Evolutionary conservation across 2,329 filamentous ascomycete genomes (phyloP), one percentile per base, ranked within the genome.

Genomic region (Aureobasidium mangrovei): DNA sequence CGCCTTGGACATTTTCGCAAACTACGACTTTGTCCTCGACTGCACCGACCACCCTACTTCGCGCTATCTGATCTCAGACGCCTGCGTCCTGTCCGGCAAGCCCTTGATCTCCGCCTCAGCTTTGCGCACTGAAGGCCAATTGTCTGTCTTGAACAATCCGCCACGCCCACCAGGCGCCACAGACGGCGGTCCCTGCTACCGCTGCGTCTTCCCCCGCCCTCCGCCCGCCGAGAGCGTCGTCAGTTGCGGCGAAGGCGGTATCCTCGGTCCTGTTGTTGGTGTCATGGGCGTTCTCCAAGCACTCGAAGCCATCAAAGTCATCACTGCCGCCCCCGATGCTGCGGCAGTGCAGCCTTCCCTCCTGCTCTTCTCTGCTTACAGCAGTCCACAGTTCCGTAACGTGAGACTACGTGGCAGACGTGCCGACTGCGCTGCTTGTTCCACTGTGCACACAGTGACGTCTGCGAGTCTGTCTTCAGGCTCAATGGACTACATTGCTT

Each of bases 31-130:
- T 0, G 82, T 97, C 1, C 81, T 98, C 9, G 93, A 98, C 69
- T 98, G 93, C 68, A 97, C 91, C 7, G 93, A 98, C 69, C 90
- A 91, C 60, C 91, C 93, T 0, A 85, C 88, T 1, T 88, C 89
- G 0, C 86, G 93, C 41, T 97, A 98, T 67, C 79, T 97, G 43
- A 88, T 97, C 60, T 95, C 89, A 0, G 93, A 98, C 66, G 81
- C 86, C 12, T 94, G 89, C 61, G 86, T 96, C 7, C 74, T 95
- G 3, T 76, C 91, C 0, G 72, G 77, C 2, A 93, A 89, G 64
- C 83, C 88, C 0, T 79, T 98, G 12, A 81, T 97, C 9, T 95
- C 90, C 3, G 93, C 91, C 1, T 94, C 91, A 0, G 91, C 93
- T 0, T 78, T 97, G 27, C 83, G 88, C 18, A 89, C 85, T 0